Evolutionary conservation across 2,329 filamentous ascomycete genomes (phyloP).

Genomic region (Diaporthe velutina): DNA sequence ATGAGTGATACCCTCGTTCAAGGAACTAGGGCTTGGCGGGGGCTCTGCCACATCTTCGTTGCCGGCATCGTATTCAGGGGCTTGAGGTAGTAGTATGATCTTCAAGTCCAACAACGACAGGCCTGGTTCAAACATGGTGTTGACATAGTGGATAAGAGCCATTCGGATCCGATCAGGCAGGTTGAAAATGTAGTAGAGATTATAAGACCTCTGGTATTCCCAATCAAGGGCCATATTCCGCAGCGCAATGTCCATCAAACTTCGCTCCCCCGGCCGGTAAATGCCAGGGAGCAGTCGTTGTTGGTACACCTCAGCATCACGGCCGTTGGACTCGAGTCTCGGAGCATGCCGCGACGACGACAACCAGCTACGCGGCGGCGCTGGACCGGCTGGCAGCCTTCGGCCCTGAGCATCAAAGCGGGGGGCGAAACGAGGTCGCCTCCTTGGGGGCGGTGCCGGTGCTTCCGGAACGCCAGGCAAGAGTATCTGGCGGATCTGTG

Average conservation of each 20-base stretch:
- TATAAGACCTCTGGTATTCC: slow-evolving; percentile 67
- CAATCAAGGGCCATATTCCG: slow-evolving; percentile 66
- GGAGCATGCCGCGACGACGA: slow-evolving; percentile 49
- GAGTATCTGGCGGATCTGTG: slow-evolving; percentile 69
- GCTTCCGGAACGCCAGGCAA: slow-evolving; percentile 65
- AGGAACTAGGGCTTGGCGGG: slow-evolving; percentile 41
- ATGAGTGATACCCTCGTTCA: slow-evolving; percentile 62
- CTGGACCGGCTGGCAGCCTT: slow-evolving; percentile 68
- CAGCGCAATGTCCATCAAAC: slow-evolving; percentile 65
- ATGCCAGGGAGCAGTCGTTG: slow-evolving; percentile 56
- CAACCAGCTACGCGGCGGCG: slow-evolving; percentile 71
- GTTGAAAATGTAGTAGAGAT: slow-evolving; percentile 68
- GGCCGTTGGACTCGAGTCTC: slow-evolving; percentile 20
- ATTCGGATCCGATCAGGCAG: slow-evolving; percentile 67
- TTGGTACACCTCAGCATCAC: slow-evolving; percentile 12
- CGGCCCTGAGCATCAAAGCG: slow-evolving; percentile 62
- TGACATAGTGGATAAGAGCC: slow-evolving; percentile 65
- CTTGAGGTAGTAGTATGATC: slow-evolving; percentile 55
- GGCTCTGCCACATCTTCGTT: slow-evolving; percentile 41
- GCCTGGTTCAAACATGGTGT: slow-evolving; percentile 58
- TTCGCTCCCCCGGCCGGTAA: slow-evolving; percentile 58
- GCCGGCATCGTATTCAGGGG: slow-evolving; percentile 46
- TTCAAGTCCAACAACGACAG: slow-evolving; percentile 64
- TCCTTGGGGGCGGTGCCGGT: slow-evolving; percentile 63
- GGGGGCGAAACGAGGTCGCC: slow-evolving; percentile 55